Percentiles rank a stretch among this genome's conserved stretches.
These are phyloP conservation scores for Chytridium lagenaria DNA, from an alignment of 371 early-diverging fungal species.

Conservation along the genomic window DNA sequence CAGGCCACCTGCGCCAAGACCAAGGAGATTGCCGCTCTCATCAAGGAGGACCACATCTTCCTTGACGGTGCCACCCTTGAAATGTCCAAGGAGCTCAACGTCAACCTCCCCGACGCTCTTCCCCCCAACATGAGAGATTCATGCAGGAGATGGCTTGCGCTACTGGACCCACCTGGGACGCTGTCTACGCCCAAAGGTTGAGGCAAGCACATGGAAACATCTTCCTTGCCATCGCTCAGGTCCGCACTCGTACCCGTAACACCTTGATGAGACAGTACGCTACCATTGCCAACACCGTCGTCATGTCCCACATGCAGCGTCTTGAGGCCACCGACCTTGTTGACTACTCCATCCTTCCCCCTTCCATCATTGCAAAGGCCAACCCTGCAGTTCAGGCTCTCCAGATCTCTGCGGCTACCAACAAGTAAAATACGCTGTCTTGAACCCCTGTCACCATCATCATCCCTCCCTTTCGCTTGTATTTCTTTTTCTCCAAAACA, in stretches of 20 bases:
- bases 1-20: background rate
- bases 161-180: background rate
- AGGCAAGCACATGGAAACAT: slow-evolving; percentile 5
- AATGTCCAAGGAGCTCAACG: background rate
- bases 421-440: background rate
- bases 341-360: slow-evolving; percentile 8
- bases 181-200: background rate
- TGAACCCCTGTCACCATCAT: too few relatives aligned
- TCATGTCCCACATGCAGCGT: slow-evolving; percentile 6
- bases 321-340: slow-evolving; percentile 10
- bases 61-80: background rate
- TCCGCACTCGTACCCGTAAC: slow-evolving; percentile 5
- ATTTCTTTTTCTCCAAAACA: too few relatives aligned
- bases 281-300: slow-evolving; percentile 4
- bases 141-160: slow-evolving; percentile 7
- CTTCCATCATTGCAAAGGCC: background rate
- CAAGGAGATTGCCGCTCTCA: background rate
- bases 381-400: background rate
- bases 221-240: slow-evolving; percentile 8
- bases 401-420: slow-evolving; percentile 4
- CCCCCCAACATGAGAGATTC: background rate
- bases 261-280: slow-evolving; percentile 5
- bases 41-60: slow-evolving; percentile 8
- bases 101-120: background rate
- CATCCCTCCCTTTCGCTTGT: too few relatives aligned